phyloP scores from a whole-genome alignment of 2,329 filamentous ascomycete species.

The Stachybotrys chartarum region DNA sequence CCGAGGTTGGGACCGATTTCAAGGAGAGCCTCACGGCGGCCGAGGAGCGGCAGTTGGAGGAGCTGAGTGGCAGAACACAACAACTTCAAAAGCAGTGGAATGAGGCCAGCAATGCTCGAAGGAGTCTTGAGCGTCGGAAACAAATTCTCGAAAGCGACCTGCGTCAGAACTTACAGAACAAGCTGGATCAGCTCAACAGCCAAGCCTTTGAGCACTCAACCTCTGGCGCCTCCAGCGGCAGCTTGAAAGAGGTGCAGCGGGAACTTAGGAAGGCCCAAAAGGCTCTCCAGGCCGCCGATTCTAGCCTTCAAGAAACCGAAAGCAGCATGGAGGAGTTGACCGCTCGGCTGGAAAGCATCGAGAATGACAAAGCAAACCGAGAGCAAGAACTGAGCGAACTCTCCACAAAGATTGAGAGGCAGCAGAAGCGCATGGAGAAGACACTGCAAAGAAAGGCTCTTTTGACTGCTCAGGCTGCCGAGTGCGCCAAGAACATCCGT shows the following conservation, averaged over 20 bases:
- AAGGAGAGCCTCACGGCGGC: constrained; percentile 77
- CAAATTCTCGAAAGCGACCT: constrained; percentile 79
- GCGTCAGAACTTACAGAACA: constrained; percentile 80
- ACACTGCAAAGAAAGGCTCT: constrained; percentile 82
- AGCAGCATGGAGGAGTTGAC: constrained; percentile 52
- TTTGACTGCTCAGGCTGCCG: constrained; percentile 67
- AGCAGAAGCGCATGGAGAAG: constrained; percentile 88
- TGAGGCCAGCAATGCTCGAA: constrained; percentile 63
- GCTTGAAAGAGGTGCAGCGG: constrained; percentile 69
- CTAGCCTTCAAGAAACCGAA: constrained; percentile 69
- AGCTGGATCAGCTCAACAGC: constrained; percentile 77
- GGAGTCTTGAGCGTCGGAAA: constrained; percentile 75
- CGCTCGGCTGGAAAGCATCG: constrained; percentile 47
- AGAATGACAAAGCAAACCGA: constrained; percentile 51
- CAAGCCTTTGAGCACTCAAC: constrained; percentile 62
- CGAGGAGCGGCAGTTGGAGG: constrained; percentile 78
- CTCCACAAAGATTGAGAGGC: constrained; percentile 69
- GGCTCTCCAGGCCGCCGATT: constrained; percentile 57
- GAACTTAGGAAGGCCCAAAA: constrained; percentile 75
- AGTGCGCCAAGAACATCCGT: constrained; percentile 82
- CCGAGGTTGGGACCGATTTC: constrained; percentile 79
- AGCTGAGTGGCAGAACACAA: constrained; percentile 61
- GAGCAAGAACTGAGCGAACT: constrained; percentile 70
- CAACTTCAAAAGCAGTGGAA: constrained; percentile 71
- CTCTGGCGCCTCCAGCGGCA: constrained; percentile 53